A percentile compares a stretch with the other conserved stretches of the same genome.
phyloP scores from a whole-genome alignment of 768 basidiomycete species.

The Suillus luteus region DNA sequence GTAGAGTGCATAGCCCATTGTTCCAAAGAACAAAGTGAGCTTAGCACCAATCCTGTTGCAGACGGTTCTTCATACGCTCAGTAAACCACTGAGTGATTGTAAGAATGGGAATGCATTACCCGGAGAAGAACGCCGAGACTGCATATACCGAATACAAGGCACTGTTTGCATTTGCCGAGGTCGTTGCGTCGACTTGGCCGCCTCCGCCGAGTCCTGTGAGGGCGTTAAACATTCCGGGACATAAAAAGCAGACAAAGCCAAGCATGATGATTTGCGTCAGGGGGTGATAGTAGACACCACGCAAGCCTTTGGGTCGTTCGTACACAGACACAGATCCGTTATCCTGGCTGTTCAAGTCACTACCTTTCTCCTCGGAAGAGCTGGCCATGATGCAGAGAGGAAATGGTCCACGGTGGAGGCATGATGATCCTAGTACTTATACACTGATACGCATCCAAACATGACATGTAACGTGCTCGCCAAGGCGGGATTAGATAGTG shows the following conservation, averaged over 20 bases:
- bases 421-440: neutral
- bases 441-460: neutral
- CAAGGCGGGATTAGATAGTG: neutral
- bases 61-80: slow-evolving; percentile 50
- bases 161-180: slow-evolving; percentile 68
- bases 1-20: slow-evolving; percentile 74
- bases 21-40: slow-evolving; percentile 70
- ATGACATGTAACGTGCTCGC: neutral
- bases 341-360: neutral
- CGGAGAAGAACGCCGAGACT: slow-evolving; percentile 61
- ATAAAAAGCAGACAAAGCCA: slow-evolving; percentile 63
- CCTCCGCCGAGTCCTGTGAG: slow-evolving; percentile 77
- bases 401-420: neutral
- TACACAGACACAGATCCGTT: slow-evolving; percentile 21
- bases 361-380: slow-evolving; percentile 12
- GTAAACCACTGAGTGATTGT: neutral
- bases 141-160: slow-evolving; percentile 65
- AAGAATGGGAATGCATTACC: slow-evolving; percentile 42
- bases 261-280: slow-evolving; percentile 61
- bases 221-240: slow-evolving; percentile 71
- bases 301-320: slow-evolving; percentile 50
- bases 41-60: slow-evolving; percentile 77
- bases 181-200: slow-evolving; percentile 65
- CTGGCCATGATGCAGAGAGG: neutral
- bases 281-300: slow-evolving; percentile 61